Percentiles rank a stretch among this genome's conserved stretches.
phyloP scores from a whole-genome alignment of 208 protist genomes.

The Naegleria gruberi region DNA sequence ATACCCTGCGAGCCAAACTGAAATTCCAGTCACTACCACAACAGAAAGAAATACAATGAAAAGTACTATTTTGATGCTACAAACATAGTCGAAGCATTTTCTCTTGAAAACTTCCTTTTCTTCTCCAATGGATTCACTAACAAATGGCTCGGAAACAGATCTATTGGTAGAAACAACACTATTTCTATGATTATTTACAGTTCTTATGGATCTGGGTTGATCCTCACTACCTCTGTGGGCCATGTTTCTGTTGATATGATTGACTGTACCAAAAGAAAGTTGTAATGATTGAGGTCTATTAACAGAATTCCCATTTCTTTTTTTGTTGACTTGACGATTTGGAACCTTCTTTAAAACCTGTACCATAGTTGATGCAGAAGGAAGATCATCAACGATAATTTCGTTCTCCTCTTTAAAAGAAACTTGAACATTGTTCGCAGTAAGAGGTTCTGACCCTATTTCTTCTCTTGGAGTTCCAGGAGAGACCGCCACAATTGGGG shows the following conservation, averaged over 20 bases:
- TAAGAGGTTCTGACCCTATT: too few species aligned
- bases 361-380: not conserved
- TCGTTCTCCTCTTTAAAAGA: not conserved
- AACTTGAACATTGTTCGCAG: too few species aligned
- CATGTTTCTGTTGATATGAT: not conserved
- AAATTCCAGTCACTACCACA: not conserved
- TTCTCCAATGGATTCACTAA: not conserved
- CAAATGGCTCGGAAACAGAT: not conserved
- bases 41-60: not conserved
- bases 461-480: too few species aligned
- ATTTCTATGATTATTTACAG: not conserved
- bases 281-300: not conserved
- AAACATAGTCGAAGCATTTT: not conserved
- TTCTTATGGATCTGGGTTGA: too few species aligned
- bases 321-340: not conserved
- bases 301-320: not conserved
- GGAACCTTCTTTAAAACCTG: not conserved
- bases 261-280: not conserved
- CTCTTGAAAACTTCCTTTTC: not conserved
- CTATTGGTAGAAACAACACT: not conserved
- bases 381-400: not conserved
- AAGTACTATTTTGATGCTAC: not conserved
- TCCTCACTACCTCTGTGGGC: not conserved
- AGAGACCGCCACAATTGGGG: too few species aligned
- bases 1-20: not conserved